phyloP scores from a whole-genome alignment of 2,329 filamentous ascomycete genomes.

The Apiospora kogelbergensis region DNA sequence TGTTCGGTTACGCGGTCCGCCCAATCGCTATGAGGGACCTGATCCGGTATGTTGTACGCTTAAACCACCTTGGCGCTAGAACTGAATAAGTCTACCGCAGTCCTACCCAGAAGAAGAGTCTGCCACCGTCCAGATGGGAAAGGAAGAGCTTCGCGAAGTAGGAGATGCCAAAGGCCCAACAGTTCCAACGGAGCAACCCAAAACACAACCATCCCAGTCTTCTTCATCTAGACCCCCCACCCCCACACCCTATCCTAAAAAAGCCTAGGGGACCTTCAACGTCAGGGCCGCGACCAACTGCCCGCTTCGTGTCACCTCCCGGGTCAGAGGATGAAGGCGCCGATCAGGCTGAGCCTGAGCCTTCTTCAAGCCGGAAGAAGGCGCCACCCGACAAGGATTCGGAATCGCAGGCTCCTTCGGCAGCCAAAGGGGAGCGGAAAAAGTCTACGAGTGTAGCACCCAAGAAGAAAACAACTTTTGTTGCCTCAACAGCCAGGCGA shows the following conservation, averaged over 20 bases:
- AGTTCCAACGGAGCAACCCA: neutral
- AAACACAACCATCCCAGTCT: conserved; percentile 28
- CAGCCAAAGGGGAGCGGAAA: conserved; percentile 25
- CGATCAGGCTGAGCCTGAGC: conserved; percentile 20
- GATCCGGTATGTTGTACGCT: conserved; percentile 39
- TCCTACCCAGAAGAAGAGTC: conserved; percentile 7
- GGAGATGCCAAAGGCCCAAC: conserved; percentile 18
- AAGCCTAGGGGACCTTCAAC: conserved; percentile 55
- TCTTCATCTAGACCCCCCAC: conserved; percentile 49
- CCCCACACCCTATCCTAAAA: conserved; percentile 59
- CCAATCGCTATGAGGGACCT: conserved; percentile 51
- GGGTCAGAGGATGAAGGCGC: conserved; percentile 43
- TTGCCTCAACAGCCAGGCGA: conserved; percentile 45
- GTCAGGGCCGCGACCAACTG: conserved; percentile 56
- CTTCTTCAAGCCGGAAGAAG: conserved; percentile 11
- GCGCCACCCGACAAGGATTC: conserved; percentile 22
- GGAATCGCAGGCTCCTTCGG: conserved; percentile 16
- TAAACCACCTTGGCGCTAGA: conserved; percentile 19
- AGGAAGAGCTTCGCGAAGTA: conserved; percentile 13
- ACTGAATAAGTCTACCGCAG: conserved; percentile 8
- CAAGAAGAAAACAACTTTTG: conserved; percentile 41
- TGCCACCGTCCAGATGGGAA: neutral
- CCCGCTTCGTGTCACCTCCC: conserved; percentile 58
- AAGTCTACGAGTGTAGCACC: conserved; percentile 20
- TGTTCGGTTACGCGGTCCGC: conserved; percentile 53